These are phyloP conservation scores for Speleostelium caveatum DNA, from an alignment of 78 protist genomes.

Conservation along the genomic window DNA sequence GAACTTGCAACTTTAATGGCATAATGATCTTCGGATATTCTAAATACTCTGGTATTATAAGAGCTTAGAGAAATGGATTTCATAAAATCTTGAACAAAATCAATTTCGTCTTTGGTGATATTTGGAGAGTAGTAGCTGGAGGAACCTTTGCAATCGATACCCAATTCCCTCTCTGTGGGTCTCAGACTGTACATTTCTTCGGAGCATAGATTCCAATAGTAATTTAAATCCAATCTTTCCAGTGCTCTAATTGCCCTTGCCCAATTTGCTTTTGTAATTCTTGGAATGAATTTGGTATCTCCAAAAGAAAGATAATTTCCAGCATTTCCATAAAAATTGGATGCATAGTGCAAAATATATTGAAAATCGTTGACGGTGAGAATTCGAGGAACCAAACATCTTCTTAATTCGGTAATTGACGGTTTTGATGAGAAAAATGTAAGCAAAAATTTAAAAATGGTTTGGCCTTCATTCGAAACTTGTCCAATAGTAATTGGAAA, in stretches of 20 bases:
- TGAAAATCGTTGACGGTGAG: constrained; percentile 15
- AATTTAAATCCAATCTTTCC: constrained; percentile 5
- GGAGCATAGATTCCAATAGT: constrained; percentile 32
- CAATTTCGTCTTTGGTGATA: constrained; percentile 69
- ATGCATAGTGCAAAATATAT: constrained; percentile 17
- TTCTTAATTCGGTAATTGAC: neutral
- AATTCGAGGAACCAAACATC: constrained; percentile 3
- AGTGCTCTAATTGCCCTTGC: neutral
- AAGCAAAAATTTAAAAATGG: constrained; percentile 68
- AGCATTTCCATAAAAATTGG: constrained; percentile 81
- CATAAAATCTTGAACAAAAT: constrained; percentile 73
- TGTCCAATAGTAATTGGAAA: constrained; percentile 69
- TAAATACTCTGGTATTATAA: constrained; percentile 74
- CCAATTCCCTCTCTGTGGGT: constrained; percentile 30
- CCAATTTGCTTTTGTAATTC: constrained; percentile 37
- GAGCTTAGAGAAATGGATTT: constrained; percentile 15
- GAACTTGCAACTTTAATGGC: constrained; percentile 23
- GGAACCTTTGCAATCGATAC: constrained; percentile 52
- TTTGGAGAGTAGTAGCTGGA: constrained; percentile 78
- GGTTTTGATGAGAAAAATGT: constrained; percentile 28
- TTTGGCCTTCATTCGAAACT: constrained; percentile 66
- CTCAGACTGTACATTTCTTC: constrained; percentile 48
- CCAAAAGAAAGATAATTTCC: constrained; percentile 91
- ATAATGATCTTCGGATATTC: constrained; percentile 27
- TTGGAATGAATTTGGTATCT: constrained; percentile 85